These are phyloP conservation scores for Pichia occidentalis DNA, from an alignment of 805 yeast species.

Conservation along the genomic window DNA sequence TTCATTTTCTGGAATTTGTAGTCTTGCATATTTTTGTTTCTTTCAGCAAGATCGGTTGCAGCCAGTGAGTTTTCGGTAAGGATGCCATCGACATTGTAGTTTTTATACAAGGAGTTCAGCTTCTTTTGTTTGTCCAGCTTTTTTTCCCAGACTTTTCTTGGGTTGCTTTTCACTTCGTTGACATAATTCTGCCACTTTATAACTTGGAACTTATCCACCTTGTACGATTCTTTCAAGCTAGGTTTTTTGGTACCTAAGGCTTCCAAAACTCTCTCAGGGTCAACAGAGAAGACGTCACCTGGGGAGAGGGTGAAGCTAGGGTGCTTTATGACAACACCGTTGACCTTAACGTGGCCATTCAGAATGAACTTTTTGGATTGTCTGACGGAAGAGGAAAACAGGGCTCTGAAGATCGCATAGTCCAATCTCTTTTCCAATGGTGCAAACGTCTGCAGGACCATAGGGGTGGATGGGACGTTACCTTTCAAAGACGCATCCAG, in stretches of 20 bases:
- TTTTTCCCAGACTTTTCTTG: constrained; percentile 49
- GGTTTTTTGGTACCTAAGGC: constrained; percentile 89
- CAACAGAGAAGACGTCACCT: constrained; percentile 83
- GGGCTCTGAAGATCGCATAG: constrained; percentile 80
- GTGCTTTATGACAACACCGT: constrained; percentile 70
- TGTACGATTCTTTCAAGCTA: constrained; percentile 55
- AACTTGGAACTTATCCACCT: constrained; percentile 66
- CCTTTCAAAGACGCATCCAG: constrained; percentile 75
- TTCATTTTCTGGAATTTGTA: constrained; percentile 33
- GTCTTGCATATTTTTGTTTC: constrained; percentile 24
- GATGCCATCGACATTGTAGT: constrained; percentile 20
- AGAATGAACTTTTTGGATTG: constrained; percentile 88
- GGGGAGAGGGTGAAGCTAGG: constrained; percentile 73
- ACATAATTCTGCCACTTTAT: constrained; percentile 72
- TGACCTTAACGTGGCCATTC: constrained; percentile 77
- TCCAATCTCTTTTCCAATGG: constrained; percentile 84
- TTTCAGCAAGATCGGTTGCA: constrained; percentile 23
- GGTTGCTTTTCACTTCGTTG: constrained; percentile 47
- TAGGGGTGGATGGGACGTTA: constrained; percentile 58
- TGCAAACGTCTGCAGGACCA: constrained; percentile 82
- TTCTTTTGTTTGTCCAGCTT: constrained; percentile 38
- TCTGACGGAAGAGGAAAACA: constrained; percentile 90
- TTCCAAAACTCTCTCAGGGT: constrained; percentile 75
- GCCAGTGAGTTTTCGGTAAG: constrained; percentile 17
- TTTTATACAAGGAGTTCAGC: constrained; percentile 28